Evolutionary conservation across 192 early-diverging fungal species (phyloP).

Genomic region (Funneliformis geosporum): DNA sequence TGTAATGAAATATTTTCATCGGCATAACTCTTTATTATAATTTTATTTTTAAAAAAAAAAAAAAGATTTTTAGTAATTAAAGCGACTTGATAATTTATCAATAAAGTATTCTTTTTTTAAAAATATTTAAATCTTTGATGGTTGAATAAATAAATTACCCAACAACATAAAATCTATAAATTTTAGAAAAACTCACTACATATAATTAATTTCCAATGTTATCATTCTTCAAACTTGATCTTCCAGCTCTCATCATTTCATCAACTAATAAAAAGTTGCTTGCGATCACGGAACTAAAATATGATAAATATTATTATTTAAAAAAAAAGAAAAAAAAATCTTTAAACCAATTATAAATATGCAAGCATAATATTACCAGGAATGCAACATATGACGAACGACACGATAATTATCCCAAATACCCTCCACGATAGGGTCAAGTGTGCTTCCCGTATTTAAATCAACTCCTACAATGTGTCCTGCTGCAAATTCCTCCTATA

Average conservation of each 20-base stretch:
- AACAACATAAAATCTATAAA: too few species aligned
- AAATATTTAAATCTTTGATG: too few species aligned
- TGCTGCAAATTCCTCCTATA: slow-evolving; percentile 85
- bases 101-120: too few species aligned
- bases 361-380: slow-evolving; percentile 67
- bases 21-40: background rate
- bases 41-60: too few species aligned
- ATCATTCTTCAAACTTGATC: slow-evolving; percentile 35
- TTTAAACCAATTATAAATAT: too few species aligned
- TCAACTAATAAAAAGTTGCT: slow-evolving; percentile 97
- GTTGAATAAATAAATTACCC: too few species aligned
- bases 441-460: slow-evolving; percentile 88
- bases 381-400: slow-evolving; percentile 93
- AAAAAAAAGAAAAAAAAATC: too few species aligned
- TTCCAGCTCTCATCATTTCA: slow-evolving; percentile 88
- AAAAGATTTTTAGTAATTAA: too few species aligned
- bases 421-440: slow-evolving; percentile 90
- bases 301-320: too few species aligned
- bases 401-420: slow-evolving; percentile 99
- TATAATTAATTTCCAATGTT: slow-evolving; percentile 24
- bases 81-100: too few species aligned
- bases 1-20: background rate
- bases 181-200: too few species aligned
- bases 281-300: slow-evolving; percentile 88
- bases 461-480: slow-evolving; percentile 94